phyloP scores from a whole-genome alignment of 805 yeast genomes.

The Pichia phayaonensis region DNA sequence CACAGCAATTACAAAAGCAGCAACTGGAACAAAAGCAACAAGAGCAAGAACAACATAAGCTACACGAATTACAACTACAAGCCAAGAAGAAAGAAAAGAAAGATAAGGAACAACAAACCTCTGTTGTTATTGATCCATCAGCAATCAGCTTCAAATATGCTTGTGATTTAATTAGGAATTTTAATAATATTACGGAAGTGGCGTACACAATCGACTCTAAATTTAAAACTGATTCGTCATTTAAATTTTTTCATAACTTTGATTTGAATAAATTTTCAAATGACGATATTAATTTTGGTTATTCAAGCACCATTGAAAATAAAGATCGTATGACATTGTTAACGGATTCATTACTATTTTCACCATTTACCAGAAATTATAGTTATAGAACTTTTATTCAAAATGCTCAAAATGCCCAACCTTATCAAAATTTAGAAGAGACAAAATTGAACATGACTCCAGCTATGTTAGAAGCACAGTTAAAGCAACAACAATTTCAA shows the following conservation, averaged over 20 bases:
- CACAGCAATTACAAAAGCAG: conserved; percentile 9
- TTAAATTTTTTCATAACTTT: conserved; percentile 20
- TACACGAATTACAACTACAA: conserved; percentile 10
- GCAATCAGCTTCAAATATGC: conserved; percentile 20
- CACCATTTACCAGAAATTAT: conserved; percentile 28
- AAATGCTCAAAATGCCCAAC: conserved; percentile 10
- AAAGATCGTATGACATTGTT: conserved; percentile 20
- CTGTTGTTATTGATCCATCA: conserved; percentile 17
- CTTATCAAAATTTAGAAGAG: not conserved
- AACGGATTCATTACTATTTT: conserved; percentile 27
- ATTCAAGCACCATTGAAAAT: conserved; percentile 12
- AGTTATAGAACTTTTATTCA: conserved; percentile 17
- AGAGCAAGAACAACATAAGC: conserved; percentile 27
- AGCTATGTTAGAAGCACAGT: not conserved
- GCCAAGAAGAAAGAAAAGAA: conserved; percentile 23
- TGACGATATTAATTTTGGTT: conserved; percentile 10
- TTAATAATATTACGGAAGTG: conserved; percentile 21
- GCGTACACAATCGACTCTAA: conserved; percentile 22
- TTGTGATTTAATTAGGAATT: conserved; percentile 20
- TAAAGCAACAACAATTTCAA: conserved; percentile 9
- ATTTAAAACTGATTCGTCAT: conserved; percentile 10
- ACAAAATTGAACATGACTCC: not conserved
- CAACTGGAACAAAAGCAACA: conserved; percentile 16
- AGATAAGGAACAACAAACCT: conserved; percentile 19
- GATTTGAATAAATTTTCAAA: conserved; percentile 11